These are phyloP conservation scores for Fusarium praegraminearum DNA, from an alignment of 2,329 filamentous ascomycete species.

Conservation along the genomic window DNA sequence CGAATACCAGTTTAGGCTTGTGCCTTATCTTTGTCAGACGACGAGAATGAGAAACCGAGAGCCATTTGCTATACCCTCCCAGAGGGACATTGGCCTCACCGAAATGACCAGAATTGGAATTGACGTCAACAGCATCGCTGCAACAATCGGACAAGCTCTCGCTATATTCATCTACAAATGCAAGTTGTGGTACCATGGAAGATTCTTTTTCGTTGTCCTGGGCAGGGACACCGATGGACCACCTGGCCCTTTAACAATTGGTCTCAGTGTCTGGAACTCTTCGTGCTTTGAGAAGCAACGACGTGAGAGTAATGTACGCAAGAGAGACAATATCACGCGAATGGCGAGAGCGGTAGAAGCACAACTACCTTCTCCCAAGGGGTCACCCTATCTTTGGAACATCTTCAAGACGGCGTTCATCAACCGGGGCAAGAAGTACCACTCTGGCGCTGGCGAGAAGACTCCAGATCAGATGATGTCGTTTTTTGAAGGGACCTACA, in stretches of 20 bases:
- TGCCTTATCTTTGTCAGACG: no score
- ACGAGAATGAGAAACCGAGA: no score
- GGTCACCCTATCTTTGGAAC: background rate
- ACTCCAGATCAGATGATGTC: background rate
- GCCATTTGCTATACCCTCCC: no score
- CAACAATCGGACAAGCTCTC: background rate
- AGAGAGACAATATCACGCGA: no score
- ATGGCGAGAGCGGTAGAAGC: no score
- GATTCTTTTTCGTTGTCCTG: background rate
- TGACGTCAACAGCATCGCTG: background rate
- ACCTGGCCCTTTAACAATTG: background rate
- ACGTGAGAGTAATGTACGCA: no score
- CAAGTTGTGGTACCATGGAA: background rate
- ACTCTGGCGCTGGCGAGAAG: fast-evolving
- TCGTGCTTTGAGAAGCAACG: no score
- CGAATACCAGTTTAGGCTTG: no score
- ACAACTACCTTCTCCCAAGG: background rate
- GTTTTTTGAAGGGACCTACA: background rate
- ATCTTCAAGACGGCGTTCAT: background rate
- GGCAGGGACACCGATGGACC: background rate
- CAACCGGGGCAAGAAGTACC: background rate
- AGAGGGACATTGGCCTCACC: no score
- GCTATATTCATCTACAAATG: background rate
- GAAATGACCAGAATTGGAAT: no score
- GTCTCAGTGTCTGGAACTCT: background rate